phyloP scores from a whole-genome alignment of 2,329 filamentous ascomycete genomes.

The Colletotrichum sp. region DNA sequence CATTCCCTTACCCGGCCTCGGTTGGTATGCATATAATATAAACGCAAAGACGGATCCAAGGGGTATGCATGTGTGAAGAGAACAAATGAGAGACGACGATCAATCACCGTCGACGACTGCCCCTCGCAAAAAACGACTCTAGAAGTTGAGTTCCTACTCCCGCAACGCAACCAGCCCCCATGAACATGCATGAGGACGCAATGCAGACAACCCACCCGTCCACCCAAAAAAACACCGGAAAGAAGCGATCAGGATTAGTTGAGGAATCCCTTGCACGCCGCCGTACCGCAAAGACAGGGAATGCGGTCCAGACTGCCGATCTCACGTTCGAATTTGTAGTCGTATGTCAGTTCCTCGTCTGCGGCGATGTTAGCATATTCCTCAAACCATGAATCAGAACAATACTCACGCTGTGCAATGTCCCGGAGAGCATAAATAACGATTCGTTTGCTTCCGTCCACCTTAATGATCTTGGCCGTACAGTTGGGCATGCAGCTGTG shows the following conservation, averaged over 20 bases:
- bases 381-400: background rate
- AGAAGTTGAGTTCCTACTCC: conserved; percentile 15
- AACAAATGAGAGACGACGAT: conserved; percentile 14
- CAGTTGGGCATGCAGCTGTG: conserved; percentile 98
- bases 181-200: background rate
- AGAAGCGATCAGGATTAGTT: conserved; percentile 62
- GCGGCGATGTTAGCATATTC: conserved; percentile 30
- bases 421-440: conserved; percentile 98
- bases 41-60: conserved; percentile 21
- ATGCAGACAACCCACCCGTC: conserved; percentile 6
- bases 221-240: conserved; percentile 15
- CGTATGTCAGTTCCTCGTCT: conserved; percentile 99
- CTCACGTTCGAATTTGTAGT: conserved; percentile 99
- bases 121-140: background rate
- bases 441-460: conserved; percentile 96
- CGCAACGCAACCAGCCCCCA: background rate
- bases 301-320: conserved; percentile 94
- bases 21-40: conserved; percentile 20
- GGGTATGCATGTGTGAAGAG: conserved; percentile 19
- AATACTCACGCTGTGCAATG: conserved; percentile 85
- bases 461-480: conserved; percentile 99
- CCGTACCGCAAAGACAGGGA: conserved; percentile 94
- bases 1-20: conserved; percentile 7
- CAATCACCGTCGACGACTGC: background rate
- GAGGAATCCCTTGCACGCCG: conserved; percentile 97